A percentile compares a stretch with the other conserved stretches of the same genome.
Conservation (phyloP, 352 stramenopile species). For the Globisporangium parvum region DNA sequence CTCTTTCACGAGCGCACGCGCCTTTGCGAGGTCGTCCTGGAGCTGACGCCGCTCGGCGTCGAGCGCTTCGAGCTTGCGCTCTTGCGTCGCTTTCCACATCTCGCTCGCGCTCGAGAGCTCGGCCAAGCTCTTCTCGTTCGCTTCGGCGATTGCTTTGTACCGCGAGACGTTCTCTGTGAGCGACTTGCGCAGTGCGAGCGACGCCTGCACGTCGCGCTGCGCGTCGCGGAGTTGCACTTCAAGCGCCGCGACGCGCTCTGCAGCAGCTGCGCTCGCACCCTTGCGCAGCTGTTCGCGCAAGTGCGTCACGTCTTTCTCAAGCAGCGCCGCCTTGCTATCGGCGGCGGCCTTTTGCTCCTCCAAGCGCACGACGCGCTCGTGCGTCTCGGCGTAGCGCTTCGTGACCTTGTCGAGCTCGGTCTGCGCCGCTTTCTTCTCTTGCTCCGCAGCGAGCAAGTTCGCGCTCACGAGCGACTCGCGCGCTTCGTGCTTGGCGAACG, state of each 20-base stretch:
- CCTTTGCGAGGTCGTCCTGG: conserved; percentile 38
- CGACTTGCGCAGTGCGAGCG: conserved; percentile 50
- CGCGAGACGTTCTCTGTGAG: conserved; percentile 54
- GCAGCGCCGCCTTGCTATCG: conserved; percentile 31
- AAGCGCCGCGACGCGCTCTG: conserved; percentile 52
- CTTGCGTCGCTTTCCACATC: conserved; percentile 50
- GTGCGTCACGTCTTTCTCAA: conserved; percentile 56
- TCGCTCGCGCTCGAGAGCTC: conserved; percentile 59
- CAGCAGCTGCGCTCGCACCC: conserved; percentile 43
- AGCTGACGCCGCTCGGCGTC: conserved; percentile 33
- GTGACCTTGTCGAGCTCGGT: conserved; percentile 34
- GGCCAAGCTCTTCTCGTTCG: conserved; percentile 59
- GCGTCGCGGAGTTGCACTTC: conserved; percentile 58
- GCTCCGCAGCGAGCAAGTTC: conserved; percentile 37
- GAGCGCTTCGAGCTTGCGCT: conserved; percentile 39
- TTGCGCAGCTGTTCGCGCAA: conserved; percentile 59
- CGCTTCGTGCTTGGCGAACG: conserved; percentile 56
- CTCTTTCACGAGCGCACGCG: conserved; percentile 47
- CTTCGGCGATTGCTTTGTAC: conserved; percentile 75
- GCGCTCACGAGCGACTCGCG: conserved; percentile 45
- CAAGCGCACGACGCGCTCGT: conserved; percentile 40
- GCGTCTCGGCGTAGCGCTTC: conserved; percentile 24
- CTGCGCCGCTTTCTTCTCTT: conserved; percentile 52
- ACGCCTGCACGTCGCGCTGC: conserved; percentile 51
- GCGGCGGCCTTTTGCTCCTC: conserved; percentile 46